Conservation (phyloP, 345 rosid genomes). For the rapeseed (Brassica napus) region Da-Ae NC_063447.1:50623501-50624000, state of each 20-base stretch:
- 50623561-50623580: background rate
- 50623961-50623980: background rate
- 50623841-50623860: background rate
- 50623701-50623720: background rate
- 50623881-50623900: background rate
- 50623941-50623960: too few relatives aligned
- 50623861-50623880: background rate
- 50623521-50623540: conserved; percentile 2
- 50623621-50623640: background rate
- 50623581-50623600: background rate
- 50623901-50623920: background rate
- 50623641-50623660: background rate
- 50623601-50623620: background rate
- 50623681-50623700: background rate
- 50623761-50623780: background rate
- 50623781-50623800: background rate
- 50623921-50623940: background rate
- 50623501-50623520: background rate
- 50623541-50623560: background rate
- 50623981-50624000: background rate
- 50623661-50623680: too few relatives aligned
- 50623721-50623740: background rate
- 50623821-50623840: too few relatives aligned
- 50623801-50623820: too few relatives aligned
- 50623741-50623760: background rate